Conservation (phyloP, 306 rosid genomes). For the Hippophae tibetana region DNA sequence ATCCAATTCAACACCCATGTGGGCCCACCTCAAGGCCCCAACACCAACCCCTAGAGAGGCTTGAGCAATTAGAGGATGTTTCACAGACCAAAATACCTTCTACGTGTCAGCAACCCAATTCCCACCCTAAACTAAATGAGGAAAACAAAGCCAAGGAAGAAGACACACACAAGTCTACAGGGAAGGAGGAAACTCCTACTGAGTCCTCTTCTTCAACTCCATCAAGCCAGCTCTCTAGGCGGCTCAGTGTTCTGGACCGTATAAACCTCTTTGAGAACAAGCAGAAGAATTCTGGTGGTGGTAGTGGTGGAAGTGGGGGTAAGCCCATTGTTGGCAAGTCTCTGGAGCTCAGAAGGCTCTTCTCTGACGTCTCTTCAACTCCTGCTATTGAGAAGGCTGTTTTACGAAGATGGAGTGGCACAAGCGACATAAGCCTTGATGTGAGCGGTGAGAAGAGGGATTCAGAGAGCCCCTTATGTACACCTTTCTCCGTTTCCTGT, state of each 20-base stretch:
- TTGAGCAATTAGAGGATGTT: slow-evolving; percentile 7
- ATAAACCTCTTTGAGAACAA: slow-evolving; percentile 92
- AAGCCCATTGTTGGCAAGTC: slow-evolving; percentile 58
- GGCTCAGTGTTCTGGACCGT: slow-evolving; percentile 92
- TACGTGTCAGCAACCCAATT: slow-evolving; percentile 54
- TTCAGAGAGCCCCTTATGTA: slow-evolving; percentile 51
- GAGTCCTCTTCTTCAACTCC: slow-evolving; percentile 24
- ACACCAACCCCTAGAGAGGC: slow-evolving; percentile 16
- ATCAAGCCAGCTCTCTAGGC: slow-evolving; percentile 41
- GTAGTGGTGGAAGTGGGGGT: slow-evolving; percentile 34
- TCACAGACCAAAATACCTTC: slow-evolving; percentile 23
- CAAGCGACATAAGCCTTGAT: slow-evolving; percentile 93
- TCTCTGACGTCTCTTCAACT: slow-evolving; percentile 51
- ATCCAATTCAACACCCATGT: slow-evolving; percentile 45
- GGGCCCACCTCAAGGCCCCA: slow-evolving; percentile 26
- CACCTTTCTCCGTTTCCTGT: slow-evolving; percentile 46
- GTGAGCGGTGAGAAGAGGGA: slow-evolving; percentile 65
- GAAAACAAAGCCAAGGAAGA: slow-evolving; percentile 28
- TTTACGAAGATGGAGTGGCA: slow-evolving; percentile 85
- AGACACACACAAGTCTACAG: slow-evolving; percentile 10
- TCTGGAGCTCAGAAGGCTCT: slow-evolving; percentile 58
- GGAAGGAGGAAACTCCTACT: slow-evolving; percentile 15
- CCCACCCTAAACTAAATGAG: slow-evolving; percentile 25
- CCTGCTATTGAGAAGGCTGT: slow-evolving; percentile 38
- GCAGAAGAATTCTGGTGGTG: slow-evolving; percentile 46